Base-by-base conservation (phyloP, 2,329 filamentous ascomycete species). In the Acrocalymma vagum region DNA sequence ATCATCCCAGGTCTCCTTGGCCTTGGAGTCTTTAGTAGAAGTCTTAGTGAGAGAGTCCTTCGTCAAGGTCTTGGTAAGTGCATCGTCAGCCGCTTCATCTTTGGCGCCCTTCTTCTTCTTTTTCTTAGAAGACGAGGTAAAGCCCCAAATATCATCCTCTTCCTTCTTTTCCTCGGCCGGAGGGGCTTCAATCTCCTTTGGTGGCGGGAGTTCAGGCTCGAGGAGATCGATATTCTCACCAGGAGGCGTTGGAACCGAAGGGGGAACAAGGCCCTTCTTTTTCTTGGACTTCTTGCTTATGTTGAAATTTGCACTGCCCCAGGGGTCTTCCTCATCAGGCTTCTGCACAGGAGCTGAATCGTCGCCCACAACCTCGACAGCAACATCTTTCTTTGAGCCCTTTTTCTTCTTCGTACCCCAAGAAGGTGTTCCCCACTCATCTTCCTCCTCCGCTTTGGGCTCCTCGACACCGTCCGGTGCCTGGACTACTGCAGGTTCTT, bases 351-450 rank as follows among this genome's bases (percentile, higher is more conserved):
- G 67, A 7, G 62, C 63, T 20, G 65, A 67, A 3, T 59, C 60
- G 33, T 75, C 72, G 14, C 72, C 66, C 16, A 72, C 63, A 17
- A 70, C 65, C 22, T 72, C 69, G 16, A 71, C 48, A 6, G 65
- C 58, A 10, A 62, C 65, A 29, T 72, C 70, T 47, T 73, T 75
- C 50, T 66, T 67, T 7, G 61, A 58, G 16, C 50, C 52, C 27
- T 58, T 73, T 42, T 69, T 55, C 44, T 62, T 69, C 37, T 62
- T 82, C 45, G 78, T 81, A 5, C 77, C 74, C 35, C 76, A 80
- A 21, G 77, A 78, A 74, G 81, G 84, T 31, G 78, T 77, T 44
- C 72, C 77, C 62, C 81, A 82, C 51, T 81, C 80, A 42, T 79
- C 79, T 38, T 80, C 78, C 10, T 72, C 70, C 18, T 77, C 74